A percentile compares a stretch with the other conserved stretches of the same genome.
These are phyloP conservation scores for Pisolithus thermaeus DNA, from an alignment of 1,284 basidiomycete genomes.

Conservation along the genomic window DNA sequence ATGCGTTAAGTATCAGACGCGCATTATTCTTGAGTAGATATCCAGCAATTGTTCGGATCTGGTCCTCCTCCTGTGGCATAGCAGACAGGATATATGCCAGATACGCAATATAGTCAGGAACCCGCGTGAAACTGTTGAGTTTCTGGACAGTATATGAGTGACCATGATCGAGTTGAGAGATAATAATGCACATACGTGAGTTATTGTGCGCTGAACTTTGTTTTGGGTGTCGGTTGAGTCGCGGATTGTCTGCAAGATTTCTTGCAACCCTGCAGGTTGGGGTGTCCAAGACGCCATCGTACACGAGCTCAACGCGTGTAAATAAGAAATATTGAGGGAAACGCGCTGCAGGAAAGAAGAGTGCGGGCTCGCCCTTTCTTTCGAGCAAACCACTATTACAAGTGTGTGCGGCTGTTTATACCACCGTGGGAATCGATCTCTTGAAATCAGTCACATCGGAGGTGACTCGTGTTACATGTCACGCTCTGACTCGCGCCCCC, in stretches of 20 bases:
- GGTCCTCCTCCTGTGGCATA: conserved; percentile 79
- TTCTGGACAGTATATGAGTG: conserved; percentile 49
- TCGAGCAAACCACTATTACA: conserved; percentile 3
- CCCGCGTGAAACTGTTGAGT: conserved; percentile 82
- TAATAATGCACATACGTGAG: conserved; percentile 50
- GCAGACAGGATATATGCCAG: conserved; percentile 88
- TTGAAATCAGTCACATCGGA: conserved; percentile 25
- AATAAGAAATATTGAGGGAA: conserved; percentile 10
- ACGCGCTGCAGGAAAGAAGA: conserved; percentile 29
- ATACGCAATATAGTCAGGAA: conserved; percentile 95
- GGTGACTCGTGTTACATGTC: conserved; percentile 11
- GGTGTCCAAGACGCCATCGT: conserved; percentile 68
- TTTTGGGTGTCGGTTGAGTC: conserved; percentile 74
- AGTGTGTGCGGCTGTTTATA: conserved; percentile 29
- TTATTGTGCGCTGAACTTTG: conserved; percentile 68
- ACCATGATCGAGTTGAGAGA: conserved; percentile 17
- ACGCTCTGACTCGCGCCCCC: neutral
- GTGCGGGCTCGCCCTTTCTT: conserved; percentile 10
- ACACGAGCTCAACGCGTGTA: conserved; percentile 26
- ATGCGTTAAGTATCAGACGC: conserved; percentile 60
- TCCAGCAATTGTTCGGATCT: conserved; percentile 92
- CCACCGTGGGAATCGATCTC: conserved; percentile 29
- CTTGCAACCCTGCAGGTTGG: conserved; percentile 70
- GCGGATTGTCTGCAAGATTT: conserved; percentile 81
- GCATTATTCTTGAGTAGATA: conserved; percentile 96